Evolutionary conservation across 2,329 filamentous ascomycete genomes (phyloP), one percentile per base, ranked within the genome.

Genomic region (Fusarium sp.): DNA sequence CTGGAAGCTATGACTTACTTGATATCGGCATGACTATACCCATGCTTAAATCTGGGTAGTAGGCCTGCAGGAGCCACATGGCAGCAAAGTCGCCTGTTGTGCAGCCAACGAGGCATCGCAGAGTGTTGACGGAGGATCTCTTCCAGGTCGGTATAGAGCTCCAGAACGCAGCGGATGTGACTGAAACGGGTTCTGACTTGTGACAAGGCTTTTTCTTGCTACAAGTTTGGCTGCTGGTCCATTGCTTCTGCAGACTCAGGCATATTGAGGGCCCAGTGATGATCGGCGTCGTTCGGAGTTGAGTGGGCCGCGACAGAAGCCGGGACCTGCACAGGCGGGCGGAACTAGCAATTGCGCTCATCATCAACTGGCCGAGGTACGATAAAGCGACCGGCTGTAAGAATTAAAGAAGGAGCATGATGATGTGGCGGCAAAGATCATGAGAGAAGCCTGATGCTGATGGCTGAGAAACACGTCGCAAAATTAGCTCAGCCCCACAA

Each of bases 51-150:
- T 82, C 82, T 0, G 85, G 80, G 53, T 81, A 82, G 43, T 81
- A 82, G 0, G 83, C 77, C 62, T 89, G 87, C 0, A 89, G 79
- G 34, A 83, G 80, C 86, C 87, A 89, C 79, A 89, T 82, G 1
- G 85, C 81, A 1, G 85, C 82, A 64, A 89, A 89, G 72, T 89
- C 87, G n/a, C 87, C 87, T 0, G 79, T 43, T 0, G 86, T 88
- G 68, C 87, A 89, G 8, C 87, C 87, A 2, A 86, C 76, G 2
- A 89, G 80, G 63, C 87, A 89, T 7, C 87, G 84, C 4, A 87
- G 73, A 0, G 87, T 89, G 69, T 89, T 89, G 68, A 89, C 73
- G 0, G 79, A 78, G 0, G 87, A 85, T n/a, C 87, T 78, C 28
- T 77, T 80, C 87, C 87, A 89, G 0, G 79, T 75, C 1, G 76